Evolutionary conservation across 139 green algal genomes (phyloP), one percentile per base, ranked within the genome.

Genomic region (Pleodorina starrii): DNA sequence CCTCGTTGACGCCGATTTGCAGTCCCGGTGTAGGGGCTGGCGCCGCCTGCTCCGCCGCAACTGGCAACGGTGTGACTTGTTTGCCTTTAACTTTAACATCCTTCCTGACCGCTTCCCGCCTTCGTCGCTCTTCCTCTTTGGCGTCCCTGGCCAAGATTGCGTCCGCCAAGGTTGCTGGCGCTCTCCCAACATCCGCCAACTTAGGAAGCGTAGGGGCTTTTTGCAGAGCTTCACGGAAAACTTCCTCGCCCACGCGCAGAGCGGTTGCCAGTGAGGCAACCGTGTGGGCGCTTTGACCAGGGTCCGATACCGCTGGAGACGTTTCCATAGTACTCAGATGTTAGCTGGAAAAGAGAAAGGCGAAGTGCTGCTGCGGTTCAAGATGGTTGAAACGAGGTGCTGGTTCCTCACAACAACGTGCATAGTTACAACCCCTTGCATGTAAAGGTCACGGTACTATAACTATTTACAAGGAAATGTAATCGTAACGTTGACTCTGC

Each of bases 111-210:
- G 81, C 80, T 50, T 89, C 60, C 48, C 78, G 69, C 73, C 89
- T 93, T 27, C 81, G 80, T 51, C 84, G 87, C 59, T 91, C 83
- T 83, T 96, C 94, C 27, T 94, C 90, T 23, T 92, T 85, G 1
- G 91, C 81, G 48, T 95, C 88, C 25, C 94, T 81, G 29, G 92
- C 42, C 4, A 87, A 32, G 27, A 93, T 66, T 5, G 95, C 94
- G 29, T 96, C 94, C n/a, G 87, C 72, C 11, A 97, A 81, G 16
- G 92, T 95, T 40, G 83, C 59, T 25, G 94, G 92, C 32, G 87
- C 78, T 35, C 74, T 57, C 27, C 76, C 68, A 36, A 85, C 74
- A 42, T 86, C 79, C 21, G 66, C 43, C 25, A 68, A 42, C 23
- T 85, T 85, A 27, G 72, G 59, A 73, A 76, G 57, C 27, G 42